Evolutionary conservation across 73 alveolate genomes (phyloP).

Genomic region (Paraurostyla sp.): DNA sequence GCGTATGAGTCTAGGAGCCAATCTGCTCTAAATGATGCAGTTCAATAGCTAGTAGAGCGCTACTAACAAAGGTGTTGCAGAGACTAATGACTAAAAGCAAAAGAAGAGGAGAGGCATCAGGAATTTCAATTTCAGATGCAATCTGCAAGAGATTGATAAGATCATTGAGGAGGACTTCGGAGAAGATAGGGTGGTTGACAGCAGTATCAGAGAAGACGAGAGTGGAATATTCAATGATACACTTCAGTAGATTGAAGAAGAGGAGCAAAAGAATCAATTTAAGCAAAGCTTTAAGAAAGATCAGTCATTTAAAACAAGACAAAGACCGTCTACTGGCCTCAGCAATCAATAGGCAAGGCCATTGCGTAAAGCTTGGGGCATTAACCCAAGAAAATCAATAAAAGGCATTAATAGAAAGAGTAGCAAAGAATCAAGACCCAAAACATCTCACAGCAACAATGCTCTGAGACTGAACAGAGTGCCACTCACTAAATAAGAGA

Average conservation of each 20-base stretch:
- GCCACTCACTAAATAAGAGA: too few relatives aligned
- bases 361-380: not conserved
- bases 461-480: too few relatives aligned
- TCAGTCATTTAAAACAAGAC: not conserved
- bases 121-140: slow-evolving; percentile 59
- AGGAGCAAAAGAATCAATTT: not conserved
- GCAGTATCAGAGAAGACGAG: not conserved
- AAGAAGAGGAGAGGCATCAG: not conserved
- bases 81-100: not conserved
- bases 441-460: not conserved
- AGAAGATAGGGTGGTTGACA: not conserved
- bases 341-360: not conserved
- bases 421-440: not conserved
- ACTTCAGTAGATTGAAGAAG: not conserved
- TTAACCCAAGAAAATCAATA: not conserved
- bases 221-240: slow-evolving; percentile 1
- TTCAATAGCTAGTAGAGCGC: not conserved
- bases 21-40: slow-evolving; percentile 23
- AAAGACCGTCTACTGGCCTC: not conserved
- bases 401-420: not conserved
- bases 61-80: not conserved
- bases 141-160: slow-evolving; percentile 49
- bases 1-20: slow-evolving; percentile 41
- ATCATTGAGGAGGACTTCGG: slow-evolving; percentile 41
- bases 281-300: not conserved